phyloP scores from a whole-genome alignment of 257 asterid genomes.

The Plantago ovata region DNA sequence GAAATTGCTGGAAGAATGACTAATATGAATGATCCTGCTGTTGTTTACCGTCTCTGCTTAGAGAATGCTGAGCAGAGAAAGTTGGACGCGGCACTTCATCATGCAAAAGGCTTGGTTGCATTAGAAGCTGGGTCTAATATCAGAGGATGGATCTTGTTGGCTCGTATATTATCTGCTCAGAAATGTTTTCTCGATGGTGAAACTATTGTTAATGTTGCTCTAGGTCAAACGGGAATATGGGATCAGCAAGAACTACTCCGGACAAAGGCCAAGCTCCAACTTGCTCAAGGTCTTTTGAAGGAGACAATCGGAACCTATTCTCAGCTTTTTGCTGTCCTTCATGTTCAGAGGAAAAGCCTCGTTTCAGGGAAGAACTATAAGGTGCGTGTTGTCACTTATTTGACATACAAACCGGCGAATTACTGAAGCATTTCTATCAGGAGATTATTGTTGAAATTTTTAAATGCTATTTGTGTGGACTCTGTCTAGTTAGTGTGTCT shows the following conservation, averaged over 20 bases:
- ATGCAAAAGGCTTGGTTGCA: slow-evolving; percentile 49
- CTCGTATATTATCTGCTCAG: slow-evolving; percentile 78
- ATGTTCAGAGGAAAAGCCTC: slow-evolving; percentile 63
- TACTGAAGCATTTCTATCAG: not conserved
- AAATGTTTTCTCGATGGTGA: slow-evolving; percentile 62
- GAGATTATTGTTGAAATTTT: slow-evolving; percentile 11
- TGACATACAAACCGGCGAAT: slow-evolving; percentile 10
- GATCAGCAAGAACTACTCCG: slow-evolving; percentile 73
- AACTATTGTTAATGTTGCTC: slow-evolving; percentile 51
- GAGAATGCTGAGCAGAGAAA: slow-evolving; percentile 91
- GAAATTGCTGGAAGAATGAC: slow-evolving; percentile 65
- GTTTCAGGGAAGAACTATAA: slow-evolving; percentile 38
- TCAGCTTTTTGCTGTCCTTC: slow-evolving; percentile 75
- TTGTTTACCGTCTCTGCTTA: slow-evolving; percentile 56
- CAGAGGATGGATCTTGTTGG: slow-evolving; percentile 67
- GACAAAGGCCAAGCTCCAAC: slow-evolving; percentile 82
- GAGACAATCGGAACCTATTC: slow-evolving; percentile 67
- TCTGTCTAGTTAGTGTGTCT: too few species aligned
- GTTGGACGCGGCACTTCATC: slow-evolving; percentile 67
- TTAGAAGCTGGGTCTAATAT: slow-evolving; percentile 70
- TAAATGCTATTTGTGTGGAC: slow-evolving; percentile 2
- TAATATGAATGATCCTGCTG: slow-evolving; percentile 46
- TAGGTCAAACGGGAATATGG: slow-evolving; percentile 85
- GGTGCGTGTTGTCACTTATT: slow-evolving; percentile 36
- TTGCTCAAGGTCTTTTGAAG: slow-evolving; percentile 64